A percentile compares a stretch with the other conserved stretches of the same genome.
phyloP scores from a whole-genome alignment of 495 filamentous ascomycete genomes.

The Neurospora cerealis region DNA sequence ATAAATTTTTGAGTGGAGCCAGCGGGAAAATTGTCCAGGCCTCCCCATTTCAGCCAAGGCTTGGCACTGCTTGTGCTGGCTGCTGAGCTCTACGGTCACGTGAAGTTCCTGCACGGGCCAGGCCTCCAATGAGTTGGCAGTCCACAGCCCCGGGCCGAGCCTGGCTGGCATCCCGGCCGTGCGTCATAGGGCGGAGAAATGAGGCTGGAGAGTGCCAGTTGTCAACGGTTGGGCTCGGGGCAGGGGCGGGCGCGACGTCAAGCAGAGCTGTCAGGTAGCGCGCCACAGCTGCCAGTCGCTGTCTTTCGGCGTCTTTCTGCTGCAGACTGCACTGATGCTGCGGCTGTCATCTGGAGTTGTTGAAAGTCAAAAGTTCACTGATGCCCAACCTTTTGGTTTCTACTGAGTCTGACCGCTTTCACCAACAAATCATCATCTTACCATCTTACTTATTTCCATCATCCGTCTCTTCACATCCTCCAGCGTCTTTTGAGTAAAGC shows the following conservation, averaged over 20 bases:
- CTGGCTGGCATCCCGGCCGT: background rate
- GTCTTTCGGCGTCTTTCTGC: background rate
- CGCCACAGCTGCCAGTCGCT: background rate
- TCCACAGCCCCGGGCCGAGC: background rate
- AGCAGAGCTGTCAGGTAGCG: background rate
- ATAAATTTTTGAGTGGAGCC: background rate
- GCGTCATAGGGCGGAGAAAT: conserved; percentile 17
- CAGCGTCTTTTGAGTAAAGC: conserved; percentile 6
- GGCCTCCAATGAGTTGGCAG: background rate
- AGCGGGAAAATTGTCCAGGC: conserved; percentile 2
- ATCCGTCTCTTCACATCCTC: conserved; percentile 2
- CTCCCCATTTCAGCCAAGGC: background rate
- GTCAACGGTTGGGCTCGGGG: conserved; percentile 18
- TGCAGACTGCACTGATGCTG: background rate
- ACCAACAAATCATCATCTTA: conserved; percentile 15
- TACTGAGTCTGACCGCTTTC: conserved; percentile 23
- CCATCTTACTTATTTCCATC: conserved; percentile 1
- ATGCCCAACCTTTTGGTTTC: conserved; percentile 25
- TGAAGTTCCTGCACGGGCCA: background rate
- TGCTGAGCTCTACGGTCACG: background rate
- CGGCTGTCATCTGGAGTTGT: background rate
- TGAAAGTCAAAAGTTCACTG: conserved; percentile 10
- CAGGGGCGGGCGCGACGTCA: background rate
- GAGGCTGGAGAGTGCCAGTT: conserved; percentile 24
- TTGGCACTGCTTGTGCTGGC: background rate